These are phyloP conservation scores for Cinchona pubescens DNA, from an alignment of 257 asterid species.

Conservation along the genomic window DNA sequence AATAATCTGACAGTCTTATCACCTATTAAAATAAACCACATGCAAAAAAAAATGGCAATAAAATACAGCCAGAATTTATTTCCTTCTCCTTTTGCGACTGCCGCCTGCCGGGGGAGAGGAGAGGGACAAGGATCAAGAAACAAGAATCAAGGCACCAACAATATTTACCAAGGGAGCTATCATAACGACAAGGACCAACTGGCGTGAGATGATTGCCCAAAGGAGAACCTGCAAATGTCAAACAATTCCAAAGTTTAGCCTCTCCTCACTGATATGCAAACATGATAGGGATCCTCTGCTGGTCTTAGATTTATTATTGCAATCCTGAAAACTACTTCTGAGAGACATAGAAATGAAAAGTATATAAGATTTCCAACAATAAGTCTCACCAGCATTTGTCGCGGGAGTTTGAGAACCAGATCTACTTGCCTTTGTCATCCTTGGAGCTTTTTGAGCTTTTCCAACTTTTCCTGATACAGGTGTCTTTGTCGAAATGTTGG, in stretches of 20 bases:
- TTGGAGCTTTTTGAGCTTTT: slow-evolving; percentile 63
- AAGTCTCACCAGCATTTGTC: slow-evolving; percentile 62
- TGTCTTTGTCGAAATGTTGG: slow-evolving; percentile 46
- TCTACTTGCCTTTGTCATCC: slow-evolving; percentile 68
- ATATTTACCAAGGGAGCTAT: slow-evolving; percentile 84
- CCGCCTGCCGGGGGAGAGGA: too few species aligned
- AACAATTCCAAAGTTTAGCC: slow-evolving; percentile 3
- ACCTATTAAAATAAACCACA: slow-evolving; percentile 1
- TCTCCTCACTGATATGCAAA: neutral
- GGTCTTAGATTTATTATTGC: neutral
- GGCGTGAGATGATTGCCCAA: slow-evolving; percentile 70
- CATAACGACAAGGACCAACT: slow-evolving; percentile 92
- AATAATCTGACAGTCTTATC: neutral
- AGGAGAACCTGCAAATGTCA: slow-evolving; percentile 66
- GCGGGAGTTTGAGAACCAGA: slow-evolving; percentile 50
- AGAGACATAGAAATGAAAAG: neutral
- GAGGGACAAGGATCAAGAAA: neutral
- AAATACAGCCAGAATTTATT: neutral
- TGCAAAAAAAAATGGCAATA: neutral
- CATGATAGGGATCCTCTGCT: neutral
- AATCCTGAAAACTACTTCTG: neutral
- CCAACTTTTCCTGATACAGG: slow-evolving; percentile 75
- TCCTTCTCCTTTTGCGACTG: neutral
- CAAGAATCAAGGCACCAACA: neutral
- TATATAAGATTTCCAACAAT: slow-evolving; percentile 9